A percentile compares a stretch with the other conserved stretches of the same genome.
Evolutionary conservation across 1,284 basidiomycete genomes (phyloP).

Genomic region (Vanrija pseudolonga): DNA sequence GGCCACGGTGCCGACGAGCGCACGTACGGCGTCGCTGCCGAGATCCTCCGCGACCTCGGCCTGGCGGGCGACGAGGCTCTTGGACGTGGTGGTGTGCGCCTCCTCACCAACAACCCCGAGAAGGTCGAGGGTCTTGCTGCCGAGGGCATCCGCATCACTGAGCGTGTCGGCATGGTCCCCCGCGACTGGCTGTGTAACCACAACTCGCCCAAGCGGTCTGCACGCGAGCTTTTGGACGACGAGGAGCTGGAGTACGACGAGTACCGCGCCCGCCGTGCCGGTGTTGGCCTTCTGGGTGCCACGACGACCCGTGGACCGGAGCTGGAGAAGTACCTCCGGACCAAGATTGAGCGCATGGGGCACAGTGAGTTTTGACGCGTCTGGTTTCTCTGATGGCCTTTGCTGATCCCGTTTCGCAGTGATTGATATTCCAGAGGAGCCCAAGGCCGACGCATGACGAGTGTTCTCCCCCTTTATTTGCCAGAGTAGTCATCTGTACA

Average conservation of each 20-base stretch:
- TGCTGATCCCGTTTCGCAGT: neutral
- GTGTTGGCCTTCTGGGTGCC: slow-evolving; percentile 80
- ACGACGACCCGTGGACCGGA: slow-evolving; percentile 77
- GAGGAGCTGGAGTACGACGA: slow-evolving; percentile 47
- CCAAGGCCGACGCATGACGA: neutral
- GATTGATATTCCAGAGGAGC: neutral
- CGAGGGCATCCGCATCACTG: slow-evolving; percentile 75
- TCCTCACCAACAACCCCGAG: slow-evolving; percentile 97
- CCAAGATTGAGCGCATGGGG: slow-evolving; percentile 95
- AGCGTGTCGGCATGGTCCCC: slow-evolving; percentile 92
- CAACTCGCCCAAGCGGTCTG: slow-evolving; percentile 5
- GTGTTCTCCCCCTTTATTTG: neutral
- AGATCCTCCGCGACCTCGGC: slow-evolving; percentile 83
- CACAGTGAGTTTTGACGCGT: slow-evolving; percentile 56
- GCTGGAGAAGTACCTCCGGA: slow-evolving; percentile 90
- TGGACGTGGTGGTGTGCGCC: slow-evolving; percentile 63
- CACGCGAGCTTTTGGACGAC: slow-evolving; percentile 25
- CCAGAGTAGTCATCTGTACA: neutral
- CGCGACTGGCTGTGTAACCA: slow-evolving; percentile 67
- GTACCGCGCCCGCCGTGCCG: slow-evolving; percentile 56
- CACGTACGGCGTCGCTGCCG: slow-evolving; percentile 85
- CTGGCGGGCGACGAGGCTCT: slow-evolving; percentile 58
- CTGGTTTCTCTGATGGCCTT: no score
- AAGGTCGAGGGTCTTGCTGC: slow-evolving; percentile 83
- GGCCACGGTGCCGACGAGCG: slow-evolving; percentile 93